Conservation (phyloP, 345 rosid genomes). For the Linum tenue region DNA sequence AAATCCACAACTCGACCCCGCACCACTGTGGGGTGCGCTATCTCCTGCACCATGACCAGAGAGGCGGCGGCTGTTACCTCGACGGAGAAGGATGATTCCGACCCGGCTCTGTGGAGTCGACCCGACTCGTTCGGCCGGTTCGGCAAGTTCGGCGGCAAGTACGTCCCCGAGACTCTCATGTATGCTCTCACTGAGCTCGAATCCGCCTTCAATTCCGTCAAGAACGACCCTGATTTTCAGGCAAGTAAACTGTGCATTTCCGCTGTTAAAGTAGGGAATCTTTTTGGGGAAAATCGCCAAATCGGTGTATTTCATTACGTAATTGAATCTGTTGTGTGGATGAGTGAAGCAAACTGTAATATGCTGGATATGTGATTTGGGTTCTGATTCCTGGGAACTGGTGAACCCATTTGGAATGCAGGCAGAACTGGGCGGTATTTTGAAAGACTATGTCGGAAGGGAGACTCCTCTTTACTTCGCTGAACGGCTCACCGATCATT, state of each 20-base stretch:
- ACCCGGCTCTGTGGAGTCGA: constrained; percentile 35
- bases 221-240: constrained; percentile 63
- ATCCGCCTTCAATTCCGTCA: constrained; percentile 52
- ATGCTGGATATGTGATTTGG: no score
- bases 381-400: no score
- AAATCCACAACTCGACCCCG: constrained; percentile 15
- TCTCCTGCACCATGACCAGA: constrained; percentile 45
- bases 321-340: no score
- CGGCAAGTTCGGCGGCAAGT: constrained; percentile 86
- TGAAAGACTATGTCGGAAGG: constrained; percentile 92
- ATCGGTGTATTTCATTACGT: background rate
- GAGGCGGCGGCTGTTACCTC: constrained; percentile 23
- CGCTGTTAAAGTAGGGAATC: background rate
- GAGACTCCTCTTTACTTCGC: constrained; percentile 87
- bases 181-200: constrained; percentile 78
- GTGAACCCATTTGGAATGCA: constrained; percentile 12
- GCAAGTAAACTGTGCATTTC: constrained; percentile 17
- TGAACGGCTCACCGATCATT: constrained; percentile 79
- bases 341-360: no score
- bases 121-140: constrained; percentile 88
- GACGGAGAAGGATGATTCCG: constrained; percentile 28
- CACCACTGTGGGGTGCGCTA: constrained; percentile 12
- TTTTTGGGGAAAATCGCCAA: background rate
- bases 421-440: constrained; percentile 63
- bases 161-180: constrained; percentile 91